Percentiles rank a stretch among this genome's conserved stretches.
Conservation (phyloP, 495 filamentous ascomycete genomes). For the Neohortaea acidophila region DNA sequence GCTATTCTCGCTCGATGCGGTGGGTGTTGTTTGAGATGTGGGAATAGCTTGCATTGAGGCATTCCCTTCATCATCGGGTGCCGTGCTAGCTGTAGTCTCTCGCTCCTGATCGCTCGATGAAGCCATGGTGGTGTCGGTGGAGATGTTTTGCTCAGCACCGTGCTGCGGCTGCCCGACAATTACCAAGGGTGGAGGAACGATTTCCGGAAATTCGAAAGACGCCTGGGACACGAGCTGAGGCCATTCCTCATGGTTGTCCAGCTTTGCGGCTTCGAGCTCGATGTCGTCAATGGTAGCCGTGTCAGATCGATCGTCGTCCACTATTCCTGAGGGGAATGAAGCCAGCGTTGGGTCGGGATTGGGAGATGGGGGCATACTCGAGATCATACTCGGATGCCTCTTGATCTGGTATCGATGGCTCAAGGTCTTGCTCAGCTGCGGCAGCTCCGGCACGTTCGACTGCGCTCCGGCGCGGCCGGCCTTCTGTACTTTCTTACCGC, state of each 20-base stretch:
- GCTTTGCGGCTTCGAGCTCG: conserved; percentile 10
- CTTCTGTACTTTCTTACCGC: conserved; percentile 24
- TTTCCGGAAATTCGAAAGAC: too few species aligned
- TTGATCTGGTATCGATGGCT: conserved; percentile 16
- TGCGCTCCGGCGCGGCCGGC: conserved; percentile 1
- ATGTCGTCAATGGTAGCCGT: conserved; percentile 13
- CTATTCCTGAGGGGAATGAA: background rate
- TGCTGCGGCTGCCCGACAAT: too few species aligned
- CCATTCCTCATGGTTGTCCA: conserved; percentile 6
- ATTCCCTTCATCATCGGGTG: too few species aligned
- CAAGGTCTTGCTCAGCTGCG: background rate
- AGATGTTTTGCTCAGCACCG: too few species aligned
- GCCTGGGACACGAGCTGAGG: too few species aligned
- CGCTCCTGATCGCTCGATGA: too few species aligned
- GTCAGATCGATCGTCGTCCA: conserved; percentile 3
- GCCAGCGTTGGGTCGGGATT: background rate
- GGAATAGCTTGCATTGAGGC: too few species aligned
- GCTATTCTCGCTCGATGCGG: too few species aligned
- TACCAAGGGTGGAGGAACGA: too few species aligned
- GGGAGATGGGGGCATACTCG: background rate
- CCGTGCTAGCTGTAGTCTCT: too few species aligned
- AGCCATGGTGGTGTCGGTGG: too few species aligned
- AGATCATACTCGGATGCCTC: conserved; percentile 7
- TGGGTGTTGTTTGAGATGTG: too few species aligned
- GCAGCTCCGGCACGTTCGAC: background rate